These are phyloP conservation scores for Albugo candida DNA, from an alignment of 352 stramenopile genomes.

Conservation along the genomic window DNA sequence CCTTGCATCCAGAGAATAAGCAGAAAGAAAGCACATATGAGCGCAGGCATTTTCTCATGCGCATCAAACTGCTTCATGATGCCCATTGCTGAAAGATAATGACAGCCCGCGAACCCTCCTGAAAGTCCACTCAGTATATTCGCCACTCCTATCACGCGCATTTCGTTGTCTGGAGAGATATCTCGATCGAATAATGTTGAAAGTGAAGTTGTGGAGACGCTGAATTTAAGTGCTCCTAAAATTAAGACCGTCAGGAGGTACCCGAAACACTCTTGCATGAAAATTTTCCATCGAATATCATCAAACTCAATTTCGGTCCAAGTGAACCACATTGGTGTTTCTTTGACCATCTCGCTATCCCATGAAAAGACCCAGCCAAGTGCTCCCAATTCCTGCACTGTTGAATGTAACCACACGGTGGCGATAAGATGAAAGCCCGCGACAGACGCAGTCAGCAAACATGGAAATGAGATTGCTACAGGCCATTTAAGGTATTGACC, in stretches of 20 bases:
- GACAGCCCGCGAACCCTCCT: slow-evolving; percentile 51
- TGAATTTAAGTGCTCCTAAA: slow-evolving; percentile 63
- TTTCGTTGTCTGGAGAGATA: slow-evolving; percentile 60
- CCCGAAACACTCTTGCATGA: slow-evolving; percentile 32
- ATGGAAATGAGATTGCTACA: slow-evolving; percentile 54
- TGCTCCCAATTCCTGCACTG: slow-evolving; percentile 13
- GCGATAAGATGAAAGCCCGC: slow-evolving; percentile 35
- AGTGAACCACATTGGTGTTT: slow-evolving; percentile 62
- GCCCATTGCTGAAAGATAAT: slow-evolving; percentile 66
- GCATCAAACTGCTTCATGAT: slow-evolving; percentile 75
- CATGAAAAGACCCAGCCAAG: slow-evolving; percentile 46
- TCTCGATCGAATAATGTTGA: slow-evolving; percentile 61
- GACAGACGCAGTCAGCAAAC: slow-evolving; percentile 31
- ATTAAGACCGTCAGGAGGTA: slow-evolving; percentile 54
- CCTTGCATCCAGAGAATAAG: slow-evolving; percentile 37
- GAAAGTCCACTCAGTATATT: slow-evolving; percentile 45
- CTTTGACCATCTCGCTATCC: slow-evolving; percentile 27
- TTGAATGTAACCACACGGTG: slow-evolving; percentile 1
- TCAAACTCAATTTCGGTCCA: slow-evolving; percentile 47
- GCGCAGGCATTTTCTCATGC: slow-evolving; percentile 49
- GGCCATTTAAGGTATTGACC: slow-evolving; percentile 40
- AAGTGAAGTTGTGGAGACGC: slow-evolving; percentile 52
- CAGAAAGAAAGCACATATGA: slow-evolving; percentile 38
- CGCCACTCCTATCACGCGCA: slow-evolving; percentile 55
- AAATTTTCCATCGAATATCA: slow-evolving; percentile 33